Evolutionary conservation across 768 basidiomycete species (phyloP).

Genomic region (Xerocomus potaroensis): DNA sequence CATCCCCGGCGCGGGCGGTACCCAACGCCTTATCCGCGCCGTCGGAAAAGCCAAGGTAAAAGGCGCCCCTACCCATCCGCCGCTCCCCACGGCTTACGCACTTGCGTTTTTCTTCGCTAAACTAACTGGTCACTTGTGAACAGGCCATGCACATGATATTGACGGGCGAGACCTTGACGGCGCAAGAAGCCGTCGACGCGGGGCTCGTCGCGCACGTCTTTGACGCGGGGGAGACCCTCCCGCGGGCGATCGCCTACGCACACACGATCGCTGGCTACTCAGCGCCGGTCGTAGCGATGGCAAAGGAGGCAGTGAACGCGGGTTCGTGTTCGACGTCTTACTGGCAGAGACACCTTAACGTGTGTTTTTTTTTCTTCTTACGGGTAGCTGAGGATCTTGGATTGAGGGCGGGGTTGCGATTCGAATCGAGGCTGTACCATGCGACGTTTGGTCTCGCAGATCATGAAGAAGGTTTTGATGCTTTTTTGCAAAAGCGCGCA

Average conservation of each 20-base stretch:
- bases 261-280: conserved; percentile 31
- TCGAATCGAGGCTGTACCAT: conserved; percentile 49
- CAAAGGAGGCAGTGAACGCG: conserved; percentile 49
- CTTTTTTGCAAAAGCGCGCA: conserved; percentile 45
- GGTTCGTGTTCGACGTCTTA: conserved; percentile 29
- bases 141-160: conserved; percentile 56
- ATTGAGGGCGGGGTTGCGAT: conserved; percentile 40
- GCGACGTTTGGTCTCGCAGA: conserved; percentile 46
- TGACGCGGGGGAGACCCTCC: conserved; percentile 35
- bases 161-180: conserved; percentile 45
- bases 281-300: conserved; percentile 32
- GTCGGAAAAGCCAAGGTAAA: conserved; percentile 80
- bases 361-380: not conserved
- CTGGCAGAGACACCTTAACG: not conserved
- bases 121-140: too few relatives aligned
- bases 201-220: conserved; percentile 48
- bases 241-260: conserved; percentile 42
- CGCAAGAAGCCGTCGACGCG: conserved; percentile 41
- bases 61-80: too few relatives aligned
- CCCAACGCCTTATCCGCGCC: conserved; percentile 79
- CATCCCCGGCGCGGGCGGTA: conserved; percentile 90
- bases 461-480: conserved; percentile 44
- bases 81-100: too few relatives aligned
- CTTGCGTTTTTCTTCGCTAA: too few relatives aligned
- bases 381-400: conserved; percentile 48